Base-by-base conservation (phyloP, 1,139 yeast species). In the Kurtzmaniella quercitrusa region DNA sequence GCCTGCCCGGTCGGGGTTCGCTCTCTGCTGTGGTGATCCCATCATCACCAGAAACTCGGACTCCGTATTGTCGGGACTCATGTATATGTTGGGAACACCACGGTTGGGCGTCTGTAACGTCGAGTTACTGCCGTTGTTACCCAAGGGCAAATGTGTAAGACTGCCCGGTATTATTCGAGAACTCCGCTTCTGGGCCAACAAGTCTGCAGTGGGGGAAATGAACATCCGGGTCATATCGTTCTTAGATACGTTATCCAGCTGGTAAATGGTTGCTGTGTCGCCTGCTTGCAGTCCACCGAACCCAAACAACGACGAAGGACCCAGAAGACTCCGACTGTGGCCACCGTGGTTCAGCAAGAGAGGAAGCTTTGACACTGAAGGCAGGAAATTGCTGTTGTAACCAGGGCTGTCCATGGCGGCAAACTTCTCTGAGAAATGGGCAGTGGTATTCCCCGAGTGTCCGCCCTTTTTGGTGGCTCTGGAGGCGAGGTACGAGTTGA, bases 141-240 rank as follows among this genome's bases (percentile, higher is more conserved):
- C 44, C 31, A 59, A 41, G 11, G 67, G 58, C 39, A 63, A 51
- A 46, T 58, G 61, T 12, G 65, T 44, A 14, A 51, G 41, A 11
- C 66, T 57, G 14, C 61, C 60, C 29, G 54, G 59, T 40, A 45
- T 47, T 43, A 49, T 41, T 18, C 31, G 12, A 1, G 73, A 60
- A 43, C 59, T 57, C 38, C 71, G 56, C 52, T 66, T 68, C 48
- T 68, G 74, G 48, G 70, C 71, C 80, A 82, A 77, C 34, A 83
- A 85, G 56, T 85, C 90, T 16, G 84, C 85, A 2, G 94, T 86
- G 33, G 95, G 95, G 5, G 93, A 84, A 45, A 86, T 79, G 59
- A 82, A 86, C 76, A 85, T 73, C 47, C 63, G 69, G 42, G 77
- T 72, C 52, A 70, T 59, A 50, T 73, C 78, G 46, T 68, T 66